Base-by-base conservation (phyloP, 2,329 filamentous ascomycete species). In the Hymenoscyphus fructigenus region DNA sequence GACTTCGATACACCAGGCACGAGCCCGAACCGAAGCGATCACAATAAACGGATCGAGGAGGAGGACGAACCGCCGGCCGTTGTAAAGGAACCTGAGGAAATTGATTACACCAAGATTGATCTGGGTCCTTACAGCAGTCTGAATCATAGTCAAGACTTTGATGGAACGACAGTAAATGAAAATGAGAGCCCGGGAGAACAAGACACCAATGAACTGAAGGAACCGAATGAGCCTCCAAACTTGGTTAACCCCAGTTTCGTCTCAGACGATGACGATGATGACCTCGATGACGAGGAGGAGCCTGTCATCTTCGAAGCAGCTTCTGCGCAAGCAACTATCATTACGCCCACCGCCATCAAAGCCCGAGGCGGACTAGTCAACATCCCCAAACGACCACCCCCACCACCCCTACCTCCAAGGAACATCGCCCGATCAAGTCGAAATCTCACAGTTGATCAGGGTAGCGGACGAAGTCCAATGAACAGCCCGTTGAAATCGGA, bases 281-380 rank as follows among this genome's bases (percentile, higher is more conserved):
- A 80, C 23, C n/a, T 50, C 44, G 44, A 50, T 23, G 44, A 50
- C 10, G 47, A 53, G 29, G 75, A 79, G 44, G 88, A 90, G 71
- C 84, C 88, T 1, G 81, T 92, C 38, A 84, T 93, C 34, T 90
- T 88, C 17, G 88, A 91, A 71, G 84, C 91, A 61, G 86, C 81
- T 14, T 80, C 83, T 4, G 81, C 85, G 17, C 83, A 86, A 66
- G 83, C 84, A 17, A 79, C 86, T 17, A 82, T 85, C 55, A 80
- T 87, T 58, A 84, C 85, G 2, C 87, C 90, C 1, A 67, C 71
- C 57, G 68, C 70, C 7, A 70, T 75, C 41, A 75, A 74, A 29
- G 89, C 87, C 47, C 90, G 91, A 73, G 91, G 92, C 28, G 89
- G 90, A 60, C 81, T 97, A 60, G 91, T 97, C 32, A 93, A 87